phyloP scores from a whole-genome alignment of 129 eudicot genomes.

The Gnaphalium uliginosum region DNA sequence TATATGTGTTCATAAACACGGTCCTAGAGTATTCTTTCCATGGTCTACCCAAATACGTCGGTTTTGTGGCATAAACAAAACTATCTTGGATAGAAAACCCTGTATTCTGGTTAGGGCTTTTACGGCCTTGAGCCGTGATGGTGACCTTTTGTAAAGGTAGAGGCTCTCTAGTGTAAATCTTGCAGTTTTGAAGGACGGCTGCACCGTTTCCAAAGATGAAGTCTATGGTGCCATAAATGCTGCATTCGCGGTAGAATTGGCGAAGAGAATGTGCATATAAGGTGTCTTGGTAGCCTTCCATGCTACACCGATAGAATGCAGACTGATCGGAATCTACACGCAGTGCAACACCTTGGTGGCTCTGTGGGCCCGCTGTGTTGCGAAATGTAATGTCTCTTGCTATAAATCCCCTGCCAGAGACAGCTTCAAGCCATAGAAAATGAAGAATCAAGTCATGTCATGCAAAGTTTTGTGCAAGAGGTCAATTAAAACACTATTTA shows the following conservation, averaged over 20 bases:
- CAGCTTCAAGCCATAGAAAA: conserved; percentile 44
- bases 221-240: conserved; percentile 82
- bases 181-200: conserved; percentile 77
- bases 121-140: conserved; percentile 86
- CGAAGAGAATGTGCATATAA: conserved; percentile 92
- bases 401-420: conserved; percentile 85
- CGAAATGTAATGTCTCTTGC: conserved; percentile 91
- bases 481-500: too few relatives aligned
- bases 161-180: conserved; percentile 69
- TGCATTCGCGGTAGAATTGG: conserved; percentile 90
- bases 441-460: not conserved
- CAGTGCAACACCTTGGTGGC: conserved; percentile 82
- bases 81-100: conserved; percentile 87
- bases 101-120: conserved; percentile 74
- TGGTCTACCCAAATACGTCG: conserved; percentile 90
- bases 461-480: not conserved
- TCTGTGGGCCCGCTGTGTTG: conserved; percentile 86
- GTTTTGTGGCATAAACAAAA: conserved; percentile 61
- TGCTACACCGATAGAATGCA: conserved; percentile 83
- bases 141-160: conserved; percentile 78
- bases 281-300: conserved; percentile 97
- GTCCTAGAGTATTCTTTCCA: conserved; percentile 87
- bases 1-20: conserved; percentile 69
- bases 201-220: conserved; percentile 97
- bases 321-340: conserved; percentile 92